A percentile compares a stretch with the other conserved stretches of the same genome.
phyloP scores from a whole-genome alignment of 495 filamentous ascomycete genomes.

The Tuber indicum region DNA sequence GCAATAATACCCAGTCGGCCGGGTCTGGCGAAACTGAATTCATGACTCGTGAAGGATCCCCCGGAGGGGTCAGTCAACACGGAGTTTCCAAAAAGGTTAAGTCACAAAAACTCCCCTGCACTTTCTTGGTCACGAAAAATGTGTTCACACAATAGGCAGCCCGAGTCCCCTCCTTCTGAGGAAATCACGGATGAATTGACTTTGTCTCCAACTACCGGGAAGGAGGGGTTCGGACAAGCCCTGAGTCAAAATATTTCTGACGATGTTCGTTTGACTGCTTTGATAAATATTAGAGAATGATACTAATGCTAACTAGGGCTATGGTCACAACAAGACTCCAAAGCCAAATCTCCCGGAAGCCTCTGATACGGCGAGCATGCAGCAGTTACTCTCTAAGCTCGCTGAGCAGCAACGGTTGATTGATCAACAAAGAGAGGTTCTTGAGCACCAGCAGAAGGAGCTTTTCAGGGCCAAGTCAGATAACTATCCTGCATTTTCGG shows the following conservation, averaged over 20 bases:
- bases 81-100: constrained; percentile 23
- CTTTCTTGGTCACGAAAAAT: constrained; percentile 7
- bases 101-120: constrained; percentile 6
- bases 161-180: not conserved
- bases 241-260: not conserved
- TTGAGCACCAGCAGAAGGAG: constrained; percentile 48
- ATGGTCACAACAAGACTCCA: constrained; percentile 34
- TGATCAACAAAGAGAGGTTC: constrained; percentile 51
- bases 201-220: not conserved
- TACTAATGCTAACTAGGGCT: constrained; percentile 23
- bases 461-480: constrained; percentile 30
- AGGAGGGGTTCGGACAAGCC: not conserved
- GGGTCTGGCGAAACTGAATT: constrained; percentile 26
- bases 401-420: constrained; percentile 59
- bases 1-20: constrained; percentile 22
- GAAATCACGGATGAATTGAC: not conserved
- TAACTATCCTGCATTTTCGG: constrained; percentile 22
- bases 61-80: constrained; percentile 15
- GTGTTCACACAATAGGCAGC: constrained; percentile 5
- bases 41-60: constrained; percentile 28
- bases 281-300: not conserved
- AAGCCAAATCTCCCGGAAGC: constrained; percentile 15
- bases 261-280: not conserved
- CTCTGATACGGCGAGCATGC: constrained; percentile 42
- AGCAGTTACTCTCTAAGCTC: constrained; percentile 60